Evolutionary conservation across 2,329 filamentous ascomycete genomes (phyloP), one percentile per base, ranked within the genome.

Genomic region (Cladosporium phlei): DNA sequence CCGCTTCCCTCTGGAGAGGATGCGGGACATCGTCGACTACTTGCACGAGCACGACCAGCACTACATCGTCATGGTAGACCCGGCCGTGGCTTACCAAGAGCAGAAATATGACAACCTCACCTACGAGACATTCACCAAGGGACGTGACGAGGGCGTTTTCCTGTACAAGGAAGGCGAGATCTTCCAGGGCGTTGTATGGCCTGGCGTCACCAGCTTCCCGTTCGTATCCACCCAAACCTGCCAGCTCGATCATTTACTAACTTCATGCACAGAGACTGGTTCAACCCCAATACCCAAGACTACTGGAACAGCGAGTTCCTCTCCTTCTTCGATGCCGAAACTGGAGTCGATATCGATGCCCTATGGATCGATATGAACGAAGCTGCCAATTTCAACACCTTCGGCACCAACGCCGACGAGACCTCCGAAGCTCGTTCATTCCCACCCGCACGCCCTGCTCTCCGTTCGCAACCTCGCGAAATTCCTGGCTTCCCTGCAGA

Each of bases 251-350:
- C n/a, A n/a, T n/a, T n/a, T n/a, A n/a, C n/a, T n/a, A n/a, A n/a
- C n/a, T n/a, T n/a, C n/a, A n/a, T n/a, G n/a, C n/a, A n/a, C n/a
- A n/a, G n/a, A n/a, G 87, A 91, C 61, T 91, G 86, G 86, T 88
- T 89, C 59, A 69, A 81, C 16, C 73, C 76, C 5, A 78, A 79
- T 39, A 77, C 80, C 2, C 74, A 80, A 38, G 58, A 67, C 1
- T 93, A 81, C 65, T 91, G 86, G 86, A 80, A 80, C 55, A 72
- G 74, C 4, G 78, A 90, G 59, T 83, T 91, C 56, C 65, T 61
- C 0, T 63, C 60, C 1, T 87, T 87, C 68, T 89, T 90, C 67
- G 65, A 75, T 50, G 66, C 76, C 0, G 70, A 80, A 0, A 74
- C 68, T 2, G 86, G 86, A 19, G 73, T 91, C 12, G 79, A 90